Percentiles rank a stretch among this genome's conserved stretches.
These are phyloP conservation scores for Cavenderia fasciculata DNA, from an alignment of 78 protist species.

Conservation along the genomic window DNA sequence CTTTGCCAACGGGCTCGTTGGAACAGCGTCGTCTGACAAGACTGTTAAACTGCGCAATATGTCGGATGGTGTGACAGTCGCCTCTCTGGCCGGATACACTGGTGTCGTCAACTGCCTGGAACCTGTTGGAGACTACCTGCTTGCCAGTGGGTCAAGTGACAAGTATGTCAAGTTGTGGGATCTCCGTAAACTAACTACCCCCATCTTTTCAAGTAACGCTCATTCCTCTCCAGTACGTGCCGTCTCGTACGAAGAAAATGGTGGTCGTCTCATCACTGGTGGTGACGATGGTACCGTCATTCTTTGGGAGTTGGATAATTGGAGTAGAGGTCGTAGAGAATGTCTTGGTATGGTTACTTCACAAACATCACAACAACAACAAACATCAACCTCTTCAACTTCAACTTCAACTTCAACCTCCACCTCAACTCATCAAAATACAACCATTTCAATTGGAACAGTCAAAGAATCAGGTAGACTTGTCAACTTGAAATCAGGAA, in stretches of 20 bases:
- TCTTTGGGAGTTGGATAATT: constrained; percentile 18
- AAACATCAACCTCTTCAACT: background rate
- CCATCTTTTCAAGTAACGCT: background rate
- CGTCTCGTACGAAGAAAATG: constrained; percentile 38
- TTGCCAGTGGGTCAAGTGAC: constrained; percentile 75
- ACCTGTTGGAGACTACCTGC: constrained; percentile 31
- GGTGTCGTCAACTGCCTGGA: constrained; percentile 69
- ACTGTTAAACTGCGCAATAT: constrained; percentile 28
- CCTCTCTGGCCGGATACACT: constrained; percentile 41
- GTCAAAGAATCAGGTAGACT: constrained; percentile 4
- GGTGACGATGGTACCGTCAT: constrained; percentile 39
- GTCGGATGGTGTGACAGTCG: background rate
- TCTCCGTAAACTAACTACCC: constrained; percentile 12
- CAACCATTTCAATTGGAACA: constrained; percentile 6
- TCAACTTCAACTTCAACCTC: background rate
- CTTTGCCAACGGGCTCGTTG: background rate
- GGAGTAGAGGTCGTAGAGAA: background rate
- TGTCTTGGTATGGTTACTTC: background rate
- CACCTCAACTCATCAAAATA: background rate
- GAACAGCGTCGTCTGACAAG: constrained; percentile 29
- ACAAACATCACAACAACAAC: background rate
- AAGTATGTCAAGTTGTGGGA: constrained; percentile 78
- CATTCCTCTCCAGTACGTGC: constrained; percentile 19
- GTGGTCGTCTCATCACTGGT: constrained; percentile 51
- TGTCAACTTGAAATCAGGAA: background rate